Conservation (phyloP, 2,329 filamentous ascomycete genomes). For the Alternaria sp. region DNA sequence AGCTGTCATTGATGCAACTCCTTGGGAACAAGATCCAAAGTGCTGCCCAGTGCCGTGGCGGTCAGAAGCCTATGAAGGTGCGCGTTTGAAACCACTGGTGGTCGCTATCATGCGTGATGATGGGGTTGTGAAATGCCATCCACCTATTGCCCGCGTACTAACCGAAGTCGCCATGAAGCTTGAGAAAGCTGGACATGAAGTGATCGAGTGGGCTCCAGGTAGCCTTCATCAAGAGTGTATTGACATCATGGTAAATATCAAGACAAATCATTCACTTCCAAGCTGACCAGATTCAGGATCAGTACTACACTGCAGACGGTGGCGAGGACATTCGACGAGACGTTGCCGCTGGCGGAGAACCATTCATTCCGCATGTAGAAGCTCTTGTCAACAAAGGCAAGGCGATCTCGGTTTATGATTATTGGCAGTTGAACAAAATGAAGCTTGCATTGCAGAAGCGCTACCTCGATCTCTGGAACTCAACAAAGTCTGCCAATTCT, state of each 20-base stretch:
- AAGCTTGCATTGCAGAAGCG: conserved; percentile 63
- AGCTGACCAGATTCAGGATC: conserved; percentile 54
- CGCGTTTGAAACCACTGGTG: conserved; percentile 55
- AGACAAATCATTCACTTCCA: background rate
- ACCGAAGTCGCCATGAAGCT: conserved; percentile 51
- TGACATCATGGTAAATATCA: conserved; percentile 57
- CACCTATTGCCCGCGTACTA: conserved; percentile 60
- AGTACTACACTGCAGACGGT: conserved; percentile 69
- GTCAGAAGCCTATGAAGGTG: conserved; percentile 53
- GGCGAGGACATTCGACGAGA: conserved; percentile 68
- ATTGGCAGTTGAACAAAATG: conserved; percentile 71
- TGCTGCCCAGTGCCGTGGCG: conserved; percentile 59
- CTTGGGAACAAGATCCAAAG: conserved; percentile 64
- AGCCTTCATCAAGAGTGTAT: conserved; percentile 64
- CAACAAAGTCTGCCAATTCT: conserved; percentile 52
- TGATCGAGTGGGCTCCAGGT: conserved; percentile 62
- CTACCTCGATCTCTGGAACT: conserved; percentile 68
- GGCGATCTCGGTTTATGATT: conserved; percentile 68
- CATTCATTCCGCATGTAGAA: conserved; percentile 59
- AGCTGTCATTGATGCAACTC: conserved; percentile 56
- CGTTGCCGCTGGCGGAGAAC: conserved; percentile 64
- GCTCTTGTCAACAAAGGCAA: conserved; percentile 59
- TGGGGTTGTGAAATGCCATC: conserved; percentile 63
- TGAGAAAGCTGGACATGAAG: conserved; percentile 60
- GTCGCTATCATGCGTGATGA: conserved; percentile 63